Base-by-base conservation (phyloP, 805 yeast species). In the Kurtzmaniella fragi region DNA sequence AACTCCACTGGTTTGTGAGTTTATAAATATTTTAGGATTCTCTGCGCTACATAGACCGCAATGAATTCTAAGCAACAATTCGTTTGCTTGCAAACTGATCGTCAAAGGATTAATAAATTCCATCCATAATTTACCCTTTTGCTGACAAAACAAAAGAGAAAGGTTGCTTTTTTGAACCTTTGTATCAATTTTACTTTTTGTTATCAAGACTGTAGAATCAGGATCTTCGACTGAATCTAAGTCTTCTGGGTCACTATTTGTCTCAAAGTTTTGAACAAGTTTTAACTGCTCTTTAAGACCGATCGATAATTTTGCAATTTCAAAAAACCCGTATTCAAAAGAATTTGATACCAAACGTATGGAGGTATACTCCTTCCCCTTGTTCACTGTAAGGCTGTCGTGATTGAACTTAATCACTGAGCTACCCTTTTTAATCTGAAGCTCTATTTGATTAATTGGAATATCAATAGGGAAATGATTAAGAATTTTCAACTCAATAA, bases 271-370 rank as follows among this genome's bases (percentile, higher is more conserved):
- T 30, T 49, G 49, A 25, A 44, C 36, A 17, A 61, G 42, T 13
- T 37, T 38, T 11, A 61, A 39, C 12, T 56, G 50, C 1, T 49
- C 38, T 16, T 48, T 48, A 5, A 58, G 17, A 9, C 35, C 32
- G 4, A 58, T 38, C 2, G 29, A 35, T 11, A 60, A 32, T 30
- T 45, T 45, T 11, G 44, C 28, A 4, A 57, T 49, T 5, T 44
- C 50, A 42, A 73, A 65, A 1, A 43, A 17, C 1, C 77, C 78
- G 13, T 61, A 45, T 2, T 52, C 44, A 35, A 72, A 63, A 3
- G 51, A 37, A 9, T 46, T 45, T 1, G 67, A 46, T 11, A 38
- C 29, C 9, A 71, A 49, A 2, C 30, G 39, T 8, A 61, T 38
- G 13, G 10, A 7, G 5, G 17, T 31, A 5, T 13, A 5, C 16